Evolutionary conservation across 192 early-diverging fungal species (phyloP).

Genomic region (Coemansia sp.): DNA sequence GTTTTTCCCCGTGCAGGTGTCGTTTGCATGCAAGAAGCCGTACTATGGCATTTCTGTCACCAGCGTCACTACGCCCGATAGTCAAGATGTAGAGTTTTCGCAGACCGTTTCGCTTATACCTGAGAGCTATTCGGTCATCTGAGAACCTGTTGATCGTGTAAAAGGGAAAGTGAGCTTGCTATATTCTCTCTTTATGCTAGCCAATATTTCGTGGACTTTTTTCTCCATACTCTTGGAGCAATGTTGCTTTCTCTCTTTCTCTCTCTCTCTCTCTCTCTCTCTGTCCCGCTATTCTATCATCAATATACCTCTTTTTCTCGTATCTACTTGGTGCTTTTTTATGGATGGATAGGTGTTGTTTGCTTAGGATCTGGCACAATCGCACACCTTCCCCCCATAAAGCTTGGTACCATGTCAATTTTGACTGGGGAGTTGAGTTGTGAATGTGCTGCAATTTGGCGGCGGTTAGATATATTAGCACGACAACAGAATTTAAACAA

Average conservation of each 20-base stretch:
- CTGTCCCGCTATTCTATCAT: not conserved
- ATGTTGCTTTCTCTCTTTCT: not conserved
- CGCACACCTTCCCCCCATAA: slow-evolving; percentile 17
- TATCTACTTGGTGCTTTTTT: too few relatives aligned
- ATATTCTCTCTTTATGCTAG: too few relatives aligned
- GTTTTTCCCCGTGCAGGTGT: slow-evolving; percentile 52
- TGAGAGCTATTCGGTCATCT: slow-evolving; percentile 84
- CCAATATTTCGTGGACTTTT: not conserved
- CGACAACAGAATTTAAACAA: too few relatives aligned
- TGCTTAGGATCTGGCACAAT: not conserved
- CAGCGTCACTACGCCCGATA: slow-evolving; percentile 51
- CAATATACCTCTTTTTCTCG: not conserved
- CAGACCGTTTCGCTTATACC: slow-evolving; percentile 71
- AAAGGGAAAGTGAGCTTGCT: not conserved
- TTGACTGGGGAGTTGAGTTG: not conserved
- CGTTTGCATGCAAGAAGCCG: slow-evolving; percentile 71
- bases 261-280: too few relatives aligned
- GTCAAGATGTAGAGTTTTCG: slow-evolving; percentile 69
- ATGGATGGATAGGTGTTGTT: not conserved
- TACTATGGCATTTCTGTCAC: slow-evolving; percentile 78
- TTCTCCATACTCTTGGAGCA: not conserved
- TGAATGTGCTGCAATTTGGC: too few relatives aligned
- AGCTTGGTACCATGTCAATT: slow-evolving; percentile 6
- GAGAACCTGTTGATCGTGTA: slow-evolving; percentile 16
- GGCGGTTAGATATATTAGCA: too few relatives aligned